Percentiles rank a stretch among this genome's conserved stretches.
These are phyloP conservation scores for Tricholoma furcatifolium DNA, from an alignment of 768 basidiomycete genomes.

Conservation along the genomic window DNA sequence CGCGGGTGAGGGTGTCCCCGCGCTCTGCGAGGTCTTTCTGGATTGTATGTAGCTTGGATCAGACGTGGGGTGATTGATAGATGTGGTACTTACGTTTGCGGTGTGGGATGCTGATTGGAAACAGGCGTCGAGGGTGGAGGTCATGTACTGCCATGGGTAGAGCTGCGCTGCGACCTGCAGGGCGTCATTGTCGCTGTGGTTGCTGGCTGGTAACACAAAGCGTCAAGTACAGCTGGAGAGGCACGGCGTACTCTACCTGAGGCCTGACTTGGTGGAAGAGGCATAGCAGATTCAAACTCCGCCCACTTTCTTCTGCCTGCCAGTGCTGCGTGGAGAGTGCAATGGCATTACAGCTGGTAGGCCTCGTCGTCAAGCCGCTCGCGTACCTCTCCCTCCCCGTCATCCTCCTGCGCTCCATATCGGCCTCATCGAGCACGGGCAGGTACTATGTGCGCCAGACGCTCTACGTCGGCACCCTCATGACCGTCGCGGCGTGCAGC, in stretches of 20 bases:
- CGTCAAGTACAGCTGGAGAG: too few species aligned
- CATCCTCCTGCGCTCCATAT: constrained; percentile 60
- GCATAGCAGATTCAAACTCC: too few species aligned
- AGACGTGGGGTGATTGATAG: neutral
- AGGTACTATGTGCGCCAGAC: constrained; percentile 73
- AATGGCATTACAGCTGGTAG: constrained; percentile 66
- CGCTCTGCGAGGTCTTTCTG: constrained; percentile 38
- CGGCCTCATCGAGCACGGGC: constrained; percentile 51
- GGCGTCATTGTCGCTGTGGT: constrained; percentile 33
- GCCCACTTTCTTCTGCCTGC: too few species aligned
- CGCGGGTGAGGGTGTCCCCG: constrained; percentile 29
- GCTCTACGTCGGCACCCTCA: constrained; percentile 72
- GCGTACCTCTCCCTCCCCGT: constrained; percentile 77
- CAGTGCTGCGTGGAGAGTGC: too few species aligned
- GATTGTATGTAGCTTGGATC: too few species aligned
- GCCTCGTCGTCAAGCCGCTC: constrained; percentile 64
- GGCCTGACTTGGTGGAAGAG: too few species aligned
- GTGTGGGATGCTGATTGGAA: constrained; percentile 39
- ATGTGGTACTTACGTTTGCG: constrained; percentile 29
- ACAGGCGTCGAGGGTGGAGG: constrained; percentile 50
- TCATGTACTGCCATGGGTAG: constrained; percentile 64
- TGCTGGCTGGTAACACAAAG: constrained; percentile 15
- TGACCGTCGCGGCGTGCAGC: constrained; percentile 70
- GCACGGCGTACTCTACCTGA: too few species aligned
- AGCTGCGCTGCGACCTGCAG: constrained; percentile 50